phyloP scores from a whole-genome alignment of 805 yeast genomes.

The Candida ovalis region DNA sequence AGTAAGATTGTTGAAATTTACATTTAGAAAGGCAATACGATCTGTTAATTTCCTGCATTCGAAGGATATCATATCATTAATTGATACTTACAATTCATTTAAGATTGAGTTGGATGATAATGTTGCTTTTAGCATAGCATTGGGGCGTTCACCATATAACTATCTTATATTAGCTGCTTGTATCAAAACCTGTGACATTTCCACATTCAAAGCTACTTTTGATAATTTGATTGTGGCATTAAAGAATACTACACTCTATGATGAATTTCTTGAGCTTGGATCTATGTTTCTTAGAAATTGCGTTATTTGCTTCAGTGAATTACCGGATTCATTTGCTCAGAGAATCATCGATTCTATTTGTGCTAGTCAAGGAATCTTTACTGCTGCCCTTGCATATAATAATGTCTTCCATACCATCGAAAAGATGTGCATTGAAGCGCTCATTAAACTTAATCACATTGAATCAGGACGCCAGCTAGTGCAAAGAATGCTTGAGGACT shows the following conservation, averaged over 20 bases:
- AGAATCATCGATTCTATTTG: neutral
- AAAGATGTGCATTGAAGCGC: conserved; percentile 35
- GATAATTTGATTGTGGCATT: neutral
- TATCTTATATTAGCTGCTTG: conserved; percentile 4
- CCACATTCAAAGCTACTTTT: neutral
- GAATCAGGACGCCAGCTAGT: conserved; percentile 25
- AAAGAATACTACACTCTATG: neutral
- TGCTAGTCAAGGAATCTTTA: conserved; percentile 24
- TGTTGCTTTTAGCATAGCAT: conserved; percentile 2
- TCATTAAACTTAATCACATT: conserved; percentile 28
- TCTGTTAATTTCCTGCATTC: conserved; percentile 7
- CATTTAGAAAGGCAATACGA: conserved; percentile 31
- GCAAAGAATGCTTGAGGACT: conserved; percentile 2
- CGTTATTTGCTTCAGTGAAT: conserved; percentile 2
- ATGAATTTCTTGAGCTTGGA: conserved; percentile 2
- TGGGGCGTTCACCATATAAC: conserved; percentile 2
- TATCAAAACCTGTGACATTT: neutral
- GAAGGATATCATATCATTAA: neutral
- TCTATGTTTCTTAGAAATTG: conserved; percentile 8
- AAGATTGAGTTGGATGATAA: conserved; percentile 5
- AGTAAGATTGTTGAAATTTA: conserved; percentile 12
- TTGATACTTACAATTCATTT: conserved; percentile 16
- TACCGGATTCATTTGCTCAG: neutral
- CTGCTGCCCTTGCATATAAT: conserved; percentile 27
- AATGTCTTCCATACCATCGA: conserved; percentile 43